These are phyloP conservation scores for Sonneratia caseolaris DNA, from an alignment of 345 rosid genomes.

Conservation along the genomic window DNA sequence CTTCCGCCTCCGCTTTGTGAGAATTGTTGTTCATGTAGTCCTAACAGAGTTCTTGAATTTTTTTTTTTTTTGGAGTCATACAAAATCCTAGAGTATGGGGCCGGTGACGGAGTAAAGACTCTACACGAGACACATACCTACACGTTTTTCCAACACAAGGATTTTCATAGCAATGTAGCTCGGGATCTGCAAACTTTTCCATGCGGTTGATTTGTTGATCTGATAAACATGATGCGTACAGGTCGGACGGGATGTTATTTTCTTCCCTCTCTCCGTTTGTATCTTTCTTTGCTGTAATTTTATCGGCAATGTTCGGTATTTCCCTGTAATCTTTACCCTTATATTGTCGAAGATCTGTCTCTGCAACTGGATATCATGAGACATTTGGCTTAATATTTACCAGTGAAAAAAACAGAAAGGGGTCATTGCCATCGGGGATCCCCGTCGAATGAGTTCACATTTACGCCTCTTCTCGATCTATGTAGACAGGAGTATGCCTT, in stretches of 20 bases:
- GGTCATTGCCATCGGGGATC: too few relatives aligned
- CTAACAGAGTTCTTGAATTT: neutral
- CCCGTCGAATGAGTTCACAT: too few relatives aligned
- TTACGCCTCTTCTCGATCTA: too few relatives aligned
- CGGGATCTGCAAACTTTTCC: neutral
- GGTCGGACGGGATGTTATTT: neutral
- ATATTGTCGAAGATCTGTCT: constrained; percentile 22
- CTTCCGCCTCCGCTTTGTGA: neutral
- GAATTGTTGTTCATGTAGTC: neutral
- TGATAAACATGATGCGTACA: neutral
- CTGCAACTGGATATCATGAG: constrained; percentile 32
- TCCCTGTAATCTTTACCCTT: constrained; percentile 17
- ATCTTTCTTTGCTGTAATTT: neutral
- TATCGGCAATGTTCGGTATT: constrained; percentile 23
- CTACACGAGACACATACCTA: constrained; percentile 1
- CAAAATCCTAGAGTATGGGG: neutral
- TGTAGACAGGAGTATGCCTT: too few relatives aligned
- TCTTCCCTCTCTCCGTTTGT: too few relatives aligned
- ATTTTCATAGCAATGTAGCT: neutral
- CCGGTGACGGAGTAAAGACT: constrained; percentile 10
- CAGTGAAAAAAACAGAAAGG: constrained; percentile 30
- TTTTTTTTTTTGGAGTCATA: neutral
- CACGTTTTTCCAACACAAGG: neutral
- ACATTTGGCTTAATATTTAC: constrained; percentile 26
- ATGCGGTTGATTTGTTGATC: neutral